phyloP scores from a whole-genome alignment of 768 basidiomycete genomes.

The Suillus ampliporus region DNA sequence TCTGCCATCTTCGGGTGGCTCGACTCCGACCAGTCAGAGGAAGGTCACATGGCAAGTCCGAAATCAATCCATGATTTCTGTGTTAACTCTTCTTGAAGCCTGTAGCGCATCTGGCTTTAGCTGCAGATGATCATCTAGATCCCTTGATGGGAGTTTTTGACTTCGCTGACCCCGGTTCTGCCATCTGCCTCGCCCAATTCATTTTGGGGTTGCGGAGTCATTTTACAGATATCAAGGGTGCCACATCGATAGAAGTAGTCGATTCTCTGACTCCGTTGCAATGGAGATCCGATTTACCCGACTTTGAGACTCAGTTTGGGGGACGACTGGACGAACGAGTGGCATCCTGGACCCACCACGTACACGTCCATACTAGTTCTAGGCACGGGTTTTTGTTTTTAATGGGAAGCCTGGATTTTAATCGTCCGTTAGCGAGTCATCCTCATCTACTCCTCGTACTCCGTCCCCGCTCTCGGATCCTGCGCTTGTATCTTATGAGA shows the following conservation, averaged over 20 bases:
- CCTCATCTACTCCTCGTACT: background rate
- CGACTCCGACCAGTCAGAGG: background rate
- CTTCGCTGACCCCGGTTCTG: background rate
- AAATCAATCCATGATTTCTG: background rate
- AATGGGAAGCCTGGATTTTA: background rate
- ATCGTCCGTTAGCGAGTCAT: background rate
- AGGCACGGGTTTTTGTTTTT: background rate
- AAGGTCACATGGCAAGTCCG: background rate
- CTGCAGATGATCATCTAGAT: background rate
- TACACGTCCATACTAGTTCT: background rate
- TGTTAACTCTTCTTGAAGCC: slow-evolving; percentile 1
- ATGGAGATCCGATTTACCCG: slow-evolving; percentile 6
- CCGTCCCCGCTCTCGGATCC: background rate
- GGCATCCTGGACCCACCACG: background rate
- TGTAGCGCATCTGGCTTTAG: background rate
- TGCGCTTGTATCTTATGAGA: background rate
- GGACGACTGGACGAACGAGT: background rate
- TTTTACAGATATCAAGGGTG: background rate
- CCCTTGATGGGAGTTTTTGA: slow-evolving; percentile 2
- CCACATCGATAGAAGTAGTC: background rate
- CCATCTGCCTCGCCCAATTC: slow-evolving; percentile 1
- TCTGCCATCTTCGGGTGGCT: slow-evolving; percentile 2
- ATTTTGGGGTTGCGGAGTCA: slow-evolving; percentile 6
- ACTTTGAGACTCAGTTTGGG: background rate
- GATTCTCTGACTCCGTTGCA: background rate